These are phyloP conservation scores for Pichia membranifaciens DNA, from an alignment of 805 yeast genomes.

Conservation along the genomic window DNA sequence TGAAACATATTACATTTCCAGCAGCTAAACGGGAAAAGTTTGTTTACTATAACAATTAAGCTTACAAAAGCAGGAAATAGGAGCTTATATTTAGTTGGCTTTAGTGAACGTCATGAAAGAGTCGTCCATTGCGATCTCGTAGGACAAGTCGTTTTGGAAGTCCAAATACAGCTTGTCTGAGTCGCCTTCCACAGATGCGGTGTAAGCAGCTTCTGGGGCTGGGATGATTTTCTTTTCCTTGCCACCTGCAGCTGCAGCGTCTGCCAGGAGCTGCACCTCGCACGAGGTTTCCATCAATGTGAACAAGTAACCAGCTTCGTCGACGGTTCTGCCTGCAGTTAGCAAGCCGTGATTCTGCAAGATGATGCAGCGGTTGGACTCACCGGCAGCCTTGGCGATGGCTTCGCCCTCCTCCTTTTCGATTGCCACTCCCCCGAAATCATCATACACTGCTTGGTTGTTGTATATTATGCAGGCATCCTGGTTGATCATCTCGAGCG, in stretches of 20 bases:
- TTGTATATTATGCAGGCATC: too few relatives aligned
- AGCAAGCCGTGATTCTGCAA: conserved; percentile 69
- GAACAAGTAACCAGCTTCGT: conserved; percentile 67
- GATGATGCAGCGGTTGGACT: conserved; percentile 30
- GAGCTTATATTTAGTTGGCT: background rate
- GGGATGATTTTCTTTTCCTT: conserved; percentile 38
- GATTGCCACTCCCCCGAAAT: too few relatives aligned
- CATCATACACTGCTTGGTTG: too few relatives aligned
- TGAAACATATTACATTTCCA: too few relatives aligned
- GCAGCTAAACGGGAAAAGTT: too few relatives aligned
- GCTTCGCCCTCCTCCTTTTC: too few relatives aligned
- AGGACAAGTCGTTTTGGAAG: conserved; percentile 64
- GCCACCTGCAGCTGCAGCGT: conserved; percentile 40
- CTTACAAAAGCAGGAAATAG: too few relatives aligned
- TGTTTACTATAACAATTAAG: too few relatives aligned
- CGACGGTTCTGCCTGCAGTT: conserved; percentile 65
- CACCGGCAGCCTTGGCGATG: too few relatives aligned
- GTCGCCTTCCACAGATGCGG: conserved; percentile 55
- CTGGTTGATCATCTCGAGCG: too few relatives aligned
- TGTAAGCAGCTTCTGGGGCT: conserved; percentile 63
- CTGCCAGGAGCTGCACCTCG: conserved; percentile 59
- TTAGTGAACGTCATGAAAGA: conserved; percentile 26
- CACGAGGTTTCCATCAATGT: conserved; percentile 59
- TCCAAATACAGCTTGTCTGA: conserved; percentile 66
- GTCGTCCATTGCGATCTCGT: conserved; percentile 33